phyloP scores from a whole-genome alignment of 495 filamentous ascomycete species.

The Penicillium riverlandense region DNA sequence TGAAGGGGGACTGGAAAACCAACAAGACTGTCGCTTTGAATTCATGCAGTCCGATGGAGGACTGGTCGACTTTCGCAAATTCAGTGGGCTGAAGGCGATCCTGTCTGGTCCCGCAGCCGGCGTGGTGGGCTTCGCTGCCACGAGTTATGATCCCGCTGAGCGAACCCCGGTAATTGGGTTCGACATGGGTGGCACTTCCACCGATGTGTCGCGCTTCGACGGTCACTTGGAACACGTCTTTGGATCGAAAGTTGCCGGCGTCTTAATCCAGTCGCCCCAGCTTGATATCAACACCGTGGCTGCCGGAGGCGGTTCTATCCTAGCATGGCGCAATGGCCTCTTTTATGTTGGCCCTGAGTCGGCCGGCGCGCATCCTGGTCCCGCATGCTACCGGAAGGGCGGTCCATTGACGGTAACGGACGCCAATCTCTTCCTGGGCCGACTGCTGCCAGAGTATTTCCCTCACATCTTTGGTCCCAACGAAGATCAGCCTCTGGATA shows the following conservation, averaged over 20 bases:
- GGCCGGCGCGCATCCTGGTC: conserved; percentile 86
- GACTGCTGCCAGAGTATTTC: conserved; percentile 89
- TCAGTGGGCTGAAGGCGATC: conserved; percentile 53
- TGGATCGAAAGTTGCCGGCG: conserved; percentile 91
- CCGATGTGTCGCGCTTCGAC: conserved; percentile 89
- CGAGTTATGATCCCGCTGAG: conserved; percentile 79
- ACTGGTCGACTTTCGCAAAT: conserved; percentile 47
- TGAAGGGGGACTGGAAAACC: conserved; percentile 41
- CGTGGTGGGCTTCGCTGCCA: conserved; percentile 90
- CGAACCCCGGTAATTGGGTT: conserved; percentile 92
- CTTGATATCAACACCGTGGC: conserved; percentile 98
- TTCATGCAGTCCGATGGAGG: conserved; percentile 54
- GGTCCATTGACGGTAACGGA: conserved; percentile 91
- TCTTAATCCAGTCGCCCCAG: conserved; percentile 91
- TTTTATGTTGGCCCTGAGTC: conserved; percentile 97
- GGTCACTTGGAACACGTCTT: conserved; percentile 96
- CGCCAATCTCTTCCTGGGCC: conserved; percentile 84
- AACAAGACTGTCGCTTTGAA: conserved; percentile 41
- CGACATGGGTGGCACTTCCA: conserved; percentile 94
- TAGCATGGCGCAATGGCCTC: conserved; percentile 86
- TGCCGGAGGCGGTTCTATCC: conserved; percentile 82
- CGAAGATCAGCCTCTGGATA: conserved; percentile 81
- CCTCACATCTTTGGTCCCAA: conserved; percentile 94
- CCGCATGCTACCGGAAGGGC: conserved; percentile 91
- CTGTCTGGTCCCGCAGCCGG: conserved; percentile 57